Base-by-base conservation (phyloP, 768 basidiomycete species). In the Dioszegia aurantiaca region DNA sequence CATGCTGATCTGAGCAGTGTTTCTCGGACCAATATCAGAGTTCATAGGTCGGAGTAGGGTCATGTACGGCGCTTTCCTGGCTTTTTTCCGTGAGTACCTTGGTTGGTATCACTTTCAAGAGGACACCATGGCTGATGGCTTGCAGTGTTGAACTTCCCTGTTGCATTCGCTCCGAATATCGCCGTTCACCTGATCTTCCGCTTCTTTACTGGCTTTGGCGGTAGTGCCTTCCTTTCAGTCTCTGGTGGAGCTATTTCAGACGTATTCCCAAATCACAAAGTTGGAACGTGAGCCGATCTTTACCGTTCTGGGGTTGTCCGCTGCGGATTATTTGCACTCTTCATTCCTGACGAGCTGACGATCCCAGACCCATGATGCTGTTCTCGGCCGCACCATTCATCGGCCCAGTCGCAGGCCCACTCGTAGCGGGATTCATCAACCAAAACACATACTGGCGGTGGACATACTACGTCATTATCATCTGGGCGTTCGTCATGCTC, bases 391-490 rank as follows among this genome's bases (percentile, higher is more conserved):
- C 78, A 3, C 83, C 84, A 0, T 86, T 86, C 72, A 71, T 85
- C 14, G 83, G 84, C 2, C 82, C 83, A 3, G 80, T 83, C 1
- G 63, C 85, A 6, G 64, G 75, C 16, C 72, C 73, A 1, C 49
- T 74, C 24, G 21, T 73, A 3, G 58, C 64, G 8, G 82, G 86
- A 19, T 88, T 88, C 72, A 86, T 89, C 65, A 87, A 87, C 66
- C 82, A 86, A 72, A 68, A 78, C 37, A 62, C 72, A 1, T 31
- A 62, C n/a, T 77, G 76, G 76, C 46, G 86, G 59, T 90, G 88
- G 89, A 88, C 87, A 0, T 91, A 85, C 76, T 83, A 85, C 56
- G 76, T 87, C 16, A 71, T 86, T 56, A 60, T 85, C 1, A 87
- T 87, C 21, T 91, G 89, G 90, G 79, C 82, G 0, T 83, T 82